Evolutionary conservation across 805 yeast genomes (phyloP).

Genomic region (Tetrapisispora phaffii): DNA sequence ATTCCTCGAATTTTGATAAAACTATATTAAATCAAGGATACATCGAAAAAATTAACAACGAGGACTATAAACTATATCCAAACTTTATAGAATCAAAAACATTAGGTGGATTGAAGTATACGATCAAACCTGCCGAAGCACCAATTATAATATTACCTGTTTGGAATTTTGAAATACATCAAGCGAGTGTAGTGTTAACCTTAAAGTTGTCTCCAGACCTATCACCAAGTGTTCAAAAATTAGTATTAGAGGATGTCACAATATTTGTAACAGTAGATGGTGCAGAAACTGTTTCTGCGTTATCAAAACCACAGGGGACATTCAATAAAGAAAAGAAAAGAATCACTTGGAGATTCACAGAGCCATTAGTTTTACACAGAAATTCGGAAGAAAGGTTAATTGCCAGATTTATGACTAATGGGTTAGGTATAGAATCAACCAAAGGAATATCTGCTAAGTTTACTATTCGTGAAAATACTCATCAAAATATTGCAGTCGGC

Average conservation of each 20-base stretch:
- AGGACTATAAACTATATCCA: constrained; percentile 40
- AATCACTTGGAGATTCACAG: constrained; percentile 70
- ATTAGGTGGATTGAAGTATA: constrained; percentile 73
- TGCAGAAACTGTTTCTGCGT: constrained; percentile 59
- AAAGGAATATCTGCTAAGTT: constrained; percentile 68
- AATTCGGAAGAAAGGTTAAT: constrained; percentile 55
- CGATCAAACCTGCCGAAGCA: constrained; percentile 41
- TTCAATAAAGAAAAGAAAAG: constrained; percentile 79
- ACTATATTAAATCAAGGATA: constrained; percentile 45
- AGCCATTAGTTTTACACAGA: constrained; percentile 32
- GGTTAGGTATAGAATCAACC: constrained; percentile 58
- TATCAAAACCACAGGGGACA: constrained; percentile 86
- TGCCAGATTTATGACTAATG: constrained; percentile 77
- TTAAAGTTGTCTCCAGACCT: constrained; percentile 33
- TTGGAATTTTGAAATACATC: constrained; percentile 82
- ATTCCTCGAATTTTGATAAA: constrained; percentile 34
- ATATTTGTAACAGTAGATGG: constrained; percentile 50
- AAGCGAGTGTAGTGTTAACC: constrained; percentile 75
- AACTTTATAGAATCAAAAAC: constrained; percentile 50
- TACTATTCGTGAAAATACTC: constrained; percentile 29
- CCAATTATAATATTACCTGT: constrained; percentile 71
- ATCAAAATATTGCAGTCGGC: constrained; percentile 29
- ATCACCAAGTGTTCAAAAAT: constrained; percentile 27
- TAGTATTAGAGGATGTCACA: constrained; percentile 29
- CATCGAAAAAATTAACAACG: constrained; percentile 38